Evolutionary conservation across 202 grass and related monocot genomes (phyloP).

Genomic region (Sporobolus alterniflorus): DNA sequence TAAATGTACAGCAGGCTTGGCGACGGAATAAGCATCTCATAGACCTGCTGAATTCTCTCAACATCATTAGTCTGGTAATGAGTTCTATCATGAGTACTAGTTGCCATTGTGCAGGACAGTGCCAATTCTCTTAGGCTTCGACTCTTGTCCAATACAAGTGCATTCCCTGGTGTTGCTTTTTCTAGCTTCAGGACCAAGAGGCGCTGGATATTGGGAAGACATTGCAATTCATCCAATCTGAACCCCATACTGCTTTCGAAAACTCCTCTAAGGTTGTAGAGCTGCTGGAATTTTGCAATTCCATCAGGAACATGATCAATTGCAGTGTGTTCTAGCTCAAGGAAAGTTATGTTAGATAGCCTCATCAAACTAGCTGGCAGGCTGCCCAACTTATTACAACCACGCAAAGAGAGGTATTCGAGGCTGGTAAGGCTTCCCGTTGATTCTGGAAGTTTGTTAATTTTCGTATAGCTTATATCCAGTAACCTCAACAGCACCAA

Average conservation of each 20-base stretch:
- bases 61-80: neutral
- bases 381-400: neutral
- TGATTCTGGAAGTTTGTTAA: constrained; percentile 20
- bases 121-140: neutral
- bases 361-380: constrained; percentile 2
- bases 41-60: constrained; percentile 14
- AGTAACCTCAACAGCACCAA: constrained; percentile 19
- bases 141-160: neutral
- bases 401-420: constrained; percentile 19
- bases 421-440: constrained; percentile 21
- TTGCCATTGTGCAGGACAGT: neutral
- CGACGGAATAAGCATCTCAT: constrained; percentile 23
- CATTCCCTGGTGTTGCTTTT: neutral
- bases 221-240: constrained; percentile 14
- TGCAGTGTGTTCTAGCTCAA: neutral
- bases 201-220: constrained; percentile 8
- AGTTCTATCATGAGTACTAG: neutral
- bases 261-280: constrained; percentile 19
- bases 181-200: neutral
- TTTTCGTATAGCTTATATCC: constrained; percentile 1
- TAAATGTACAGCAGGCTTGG: constrained; percentile 15
- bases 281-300: neutral
- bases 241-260: constrained; percentile 7
- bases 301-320: constrained; percentile 32
- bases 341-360: neutral